phyloP scores from a whole-genome alignment of 257 asterid genomes.

The Ligustrum vulgare region DNA sequence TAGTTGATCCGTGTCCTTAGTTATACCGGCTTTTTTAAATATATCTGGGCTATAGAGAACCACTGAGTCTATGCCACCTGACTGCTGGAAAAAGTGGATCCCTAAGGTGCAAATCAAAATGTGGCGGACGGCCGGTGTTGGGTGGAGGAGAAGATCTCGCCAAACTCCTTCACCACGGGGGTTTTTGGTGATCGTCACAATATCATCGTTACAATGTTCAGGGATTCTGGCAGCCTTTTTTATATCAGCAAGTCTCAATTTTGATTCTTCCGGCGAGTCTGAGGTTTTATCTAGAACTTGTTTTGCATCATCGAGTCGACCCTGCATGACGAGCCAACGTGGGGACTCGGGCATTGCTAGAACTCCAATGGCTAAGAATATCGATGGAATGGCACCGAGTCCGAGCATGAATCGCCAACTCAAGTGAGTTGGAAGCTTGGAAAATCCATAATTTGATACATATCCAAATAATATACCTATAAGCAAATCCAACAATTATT shows the following conservation, averaged over 20 bases:
- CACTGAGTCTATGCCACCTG: constrained; percentile 81
- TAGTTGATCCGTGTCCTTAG: constrained; percentile 32
- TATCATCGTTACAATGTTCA: constrained; percentile 51
- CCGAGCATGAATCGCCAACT: constrained; percentile 95
- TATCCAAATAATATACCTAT: constrained; percentile 70
- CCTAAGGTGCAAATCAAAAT: constrained; percentile 60
- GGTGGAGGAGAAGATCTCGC: constrained; percentile 64
- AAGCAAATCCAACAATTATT: neutral
- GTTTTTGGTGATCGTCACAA: constrained; percentile 37
- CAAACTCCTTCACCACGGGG: constrained; percentile 61
- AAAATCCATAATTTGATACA: constrained; percentile 62
- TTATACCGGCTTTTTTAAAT: constrained; percentile 55
- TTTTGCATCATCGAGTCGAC: constrained; percentile 73
- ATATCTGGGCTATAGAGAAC: constrained; percentile 70
- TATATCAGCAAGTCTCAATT: constrained; percentile 52
- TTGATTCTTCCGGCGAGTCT: constrained; percentile 59
- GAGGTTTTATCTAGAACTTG: constrained; percentile 70
- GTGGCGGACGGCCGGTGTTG: constrained; percentile 68
- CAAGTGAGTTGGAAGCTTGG: constrained; percentile 53
- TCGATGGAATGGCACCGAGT: constrained; percentile 64
- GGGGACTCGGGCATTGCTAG: constrained; percentile 90
- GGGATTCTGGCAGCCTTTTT: constrained; percentile 78
- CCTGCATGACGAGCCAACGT: constrained; percentile 92
- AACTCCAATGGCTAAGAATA: constrained; percentile 59
- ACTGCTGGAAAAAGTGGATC: constrained; percentile 73